A percentile compares a stretch with the other conserved stretches of the same genome.
phyloP scores from a whole-genome alignment of 1,139 yeast genomes.

The Geotrichum siamense region DNA sequence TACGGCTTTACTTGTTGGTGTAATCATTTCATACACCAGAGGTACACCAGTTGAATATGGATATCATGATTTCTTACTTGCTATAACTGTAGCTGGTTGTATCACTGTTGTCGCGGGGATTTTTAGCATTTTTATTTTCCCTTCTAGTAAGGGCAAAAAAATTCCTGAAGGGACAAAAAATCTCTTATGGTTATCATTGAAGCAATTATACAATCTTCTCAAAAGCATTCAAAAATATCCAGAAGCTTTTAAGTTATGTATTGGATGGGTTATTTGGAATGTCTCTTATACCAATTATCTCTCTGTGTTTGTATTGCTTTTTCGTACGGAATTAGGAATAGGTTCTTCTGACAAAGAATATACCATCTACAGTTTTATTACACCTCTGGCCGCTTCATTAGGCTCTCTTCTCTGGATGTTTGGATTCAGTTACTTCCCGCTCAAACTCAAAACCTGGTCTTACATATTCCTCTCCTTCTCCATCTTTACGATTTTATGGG shows the following conservation, averaged over 20 bases:
- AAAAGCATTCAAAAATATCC: constrained; percentile 35
- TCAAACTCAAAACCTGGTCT: constrained; percentile 37
- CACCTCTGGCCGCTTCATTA: constrained; percentile 35
- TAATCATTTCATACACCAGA: constrained; percentile 37
- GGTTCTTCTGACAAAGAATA: constrained; percentile 40
- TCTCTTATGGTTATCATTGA: constrained; percentile 31
- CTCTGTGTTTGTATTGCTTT: constrained; percentile 38
- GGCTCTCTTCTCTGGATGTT: constrained; percentile 42
- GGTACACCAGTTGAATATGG: constrained; percentile 34
- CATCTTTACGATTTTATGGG: constrained; percentile 40
- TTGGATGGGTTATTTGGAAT: constrained; percentile 45
- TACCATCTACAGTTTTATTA: constrained; percentile 40
- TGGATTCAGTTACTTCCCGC: constrained; percentile 31
- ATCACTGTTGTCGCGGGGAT: constrained; percentile 34
- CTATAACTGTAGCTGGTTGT: constrained; percentile 41
- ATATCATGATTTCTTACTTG: constrained; percentile 36
- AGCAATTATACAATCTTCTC: constrained; percentile 31
- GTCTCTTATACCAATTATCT: constrained; percentile 38
- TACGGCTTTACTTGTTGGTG: constrained; percentile 39
- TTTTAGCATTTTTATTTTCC: constrained; percentile 34
- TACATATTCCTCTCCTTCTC: constrained; percentile 35
- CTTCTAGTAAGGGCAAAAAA: constrained; percentile 33
- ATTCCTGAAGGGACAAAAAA: constrained; percentile 30
- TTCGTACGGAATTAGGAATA: constrained; percentile 40
- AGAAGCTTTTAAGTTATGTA: constrained; percentile 38